A percentile compares a stretch with the other conserved stretches of the same genome.
Conservation (phyloP, 495 filamentous ascomycete genomes). For the Aspergillus mulundensis region DNA sequence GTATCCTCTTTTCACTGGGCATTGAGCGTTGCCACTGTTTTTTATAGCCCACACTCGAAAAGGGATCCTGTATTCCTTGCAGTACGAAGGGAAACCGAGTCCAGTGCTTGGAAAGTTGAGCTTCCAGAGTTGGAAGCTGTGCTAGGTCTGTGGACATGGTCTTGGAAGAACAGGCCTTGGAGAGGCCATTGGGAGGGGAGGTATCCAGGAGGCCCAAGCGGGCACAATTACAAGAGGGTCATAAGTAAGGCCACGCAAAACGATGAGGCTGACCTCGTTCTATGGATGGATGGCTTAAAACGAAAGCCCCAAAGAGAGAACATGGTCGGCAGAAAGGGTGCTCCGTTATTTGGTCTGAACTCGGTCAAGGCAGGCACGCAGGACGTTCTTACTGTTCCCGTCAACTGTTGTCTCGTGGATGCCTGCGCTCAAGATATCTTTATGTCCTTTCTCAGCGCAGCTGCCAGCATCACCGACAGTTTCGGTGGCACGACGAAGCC, state of each 20-base stretch:
- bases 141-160: slow-evolving; percentile 13
- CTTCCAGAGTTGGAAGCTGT: slow-evolving; percentile 8
- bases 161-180: slow-evolving; percentile 4
- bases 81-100: too few relatives aligned
- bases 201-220: not conserved
- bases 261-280: too few relatives aligned
- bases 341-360: not conserved
- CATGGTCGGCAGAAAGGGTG: not conserved
- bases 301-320: too few relatives aligned
- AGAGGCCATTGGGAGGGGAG: not conserved
- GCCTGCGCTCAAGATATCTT: slow-evolving; percentile 13
- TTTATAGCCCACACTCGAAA: too few relatives aligned
- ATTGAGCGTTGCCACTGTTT: too few relatives aligned
- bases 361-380: not conserved
- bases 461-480: slow-evolving; percentile 2
- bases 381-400: not conserved
- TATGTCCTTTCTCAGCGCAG: slow-evolving; percentile 4
- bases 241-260: too few relatives aligned
- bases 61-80: too few relatives aligned
- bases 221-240: too few relatives aligned
- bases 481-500: not conserved
- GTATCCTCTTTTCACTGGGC: too few relatives aligned
- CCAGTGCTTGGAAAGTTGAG: too few relatives aligned
- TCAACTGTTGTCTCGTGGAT: not conserved
- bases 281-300: too few relatives aligned